A percentile compares a stretch with the other conserved stretches of the same genome.
Conservation (phyloP, 176 grass and related monocot species). For the Dactylis glomerata region DNA sequence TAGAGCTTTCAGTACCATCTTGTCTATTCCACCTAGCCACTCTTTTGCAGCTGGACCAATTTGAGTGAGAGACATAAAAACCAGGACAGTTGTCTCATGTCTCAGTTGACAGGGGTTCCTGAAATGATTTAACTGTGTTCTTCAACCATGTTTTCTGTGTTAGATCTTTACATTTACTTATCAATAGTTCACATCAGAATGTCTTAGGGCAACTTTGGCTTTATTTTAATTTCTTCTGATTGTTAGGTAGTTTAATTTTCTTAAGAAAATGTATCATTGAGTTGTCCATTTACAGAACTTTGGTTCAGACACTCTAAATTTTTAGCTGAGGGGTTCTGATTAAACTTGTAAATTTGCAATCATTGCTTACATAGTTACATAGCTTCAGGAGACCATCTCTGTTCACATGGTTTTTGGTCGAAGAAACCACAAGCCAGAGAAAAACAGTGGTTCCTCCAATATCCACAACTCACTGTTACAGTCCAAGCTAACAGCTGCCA, state of each 20-base stretch:
- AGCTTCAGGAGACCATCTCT: background rate
- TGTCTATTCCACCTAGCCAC: background rate
- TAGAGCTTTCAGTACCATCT: background rate
- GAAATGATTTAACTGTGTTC: background rate
- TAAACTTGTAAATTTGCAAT: background rate
- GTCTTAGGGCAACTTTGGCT: background rate
- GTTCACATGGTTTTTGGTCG: background rate
- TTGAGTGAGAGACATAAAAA: background rate
- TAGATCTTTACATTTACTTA: background rate
- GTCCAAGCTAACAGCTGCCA: background rate
- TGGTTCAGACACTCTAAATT: background rate
- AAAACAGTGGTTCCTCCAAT: background rate
- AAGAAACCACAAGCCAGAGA: background rate
- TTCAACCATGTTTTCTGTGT: background rate
- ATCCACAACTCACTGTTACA: background rate
- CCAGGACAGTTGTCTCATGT: background rate
- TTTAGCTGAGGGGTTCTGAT: background rate
- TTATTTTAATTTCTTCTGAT: background rate
- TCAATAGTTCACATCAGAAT: background rate
- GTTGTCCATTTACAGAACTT: background rate
- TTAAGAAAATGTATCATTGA: background rate
- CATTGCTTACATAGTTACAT: background rate
- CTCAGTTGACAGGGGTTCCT: background rate
- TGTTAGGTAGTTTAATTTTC: background rate
- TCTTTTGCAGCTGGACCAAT: background rate